Evolutionary conservation across 2,329 filamentous ascomycete species (phyloP), one percentile per base, ranked within the genome.

Genomic region (Microsporum canis): DNA sequence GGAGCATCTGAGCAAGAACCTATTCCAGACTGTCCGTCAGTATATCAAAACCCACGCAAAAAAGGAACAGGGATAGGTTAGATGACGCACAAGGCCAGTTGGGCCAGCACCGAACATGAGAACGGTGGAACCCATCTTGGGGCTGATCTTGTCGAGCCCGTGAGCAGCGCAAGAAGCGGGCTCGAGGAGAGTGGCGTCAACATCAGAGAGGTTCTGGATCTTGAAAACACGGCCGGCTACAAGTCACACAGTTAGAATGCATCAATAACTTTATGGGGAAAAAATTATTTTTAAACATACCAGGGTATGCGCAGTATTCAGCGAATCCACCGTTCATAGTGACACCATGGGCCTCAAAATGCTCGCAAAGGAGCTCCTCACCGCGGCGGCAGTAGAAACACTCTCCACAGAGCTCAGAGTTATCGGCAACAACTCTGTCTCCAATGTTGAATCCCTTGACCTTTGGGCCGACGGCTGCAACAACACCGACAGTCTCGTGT

Each of bases 361-460:
- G 80, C 72, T 88, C 85, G 71, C 86, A 89, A 61, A 88, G 81
- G 55, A 88, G 75, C 34, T 83, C 78, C 70, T 88, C 80, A 59
- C 86, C 85, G 61, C 84, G 82, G 65, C 83, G 82, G 76, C 86
- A 89, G 77, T 88, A 88, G 78, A 87, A 88, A 76, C 86, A 89
- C 72, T 85, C 81, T 57, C 82, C 82, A 73, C 86, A 89, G 49
- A 88, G 80, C 71, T 88, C 75, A 3, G 75, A 78, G 69, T 76
- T 76, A 65, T 76, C 75, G 6, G 74, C 83, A 61, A 82, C 82
- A 38, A 88, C 84, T 55, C 84, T 81, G 67, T 87, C 83, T 60
- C 84, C 84, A 60, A 87, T 68, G 57, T 78, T 68, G 72, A 88
- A 84, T 49, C 77, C 79, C 66, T 80, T 82, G 64, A 87, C 84